A percentile compares a stretch with the other conserved stretches of the same genome.
Evolutionary conservation across 2,329 filamentous ascomycete species (phyloP).

Genomic region (Clonostachys chloroleuca): DNA sequence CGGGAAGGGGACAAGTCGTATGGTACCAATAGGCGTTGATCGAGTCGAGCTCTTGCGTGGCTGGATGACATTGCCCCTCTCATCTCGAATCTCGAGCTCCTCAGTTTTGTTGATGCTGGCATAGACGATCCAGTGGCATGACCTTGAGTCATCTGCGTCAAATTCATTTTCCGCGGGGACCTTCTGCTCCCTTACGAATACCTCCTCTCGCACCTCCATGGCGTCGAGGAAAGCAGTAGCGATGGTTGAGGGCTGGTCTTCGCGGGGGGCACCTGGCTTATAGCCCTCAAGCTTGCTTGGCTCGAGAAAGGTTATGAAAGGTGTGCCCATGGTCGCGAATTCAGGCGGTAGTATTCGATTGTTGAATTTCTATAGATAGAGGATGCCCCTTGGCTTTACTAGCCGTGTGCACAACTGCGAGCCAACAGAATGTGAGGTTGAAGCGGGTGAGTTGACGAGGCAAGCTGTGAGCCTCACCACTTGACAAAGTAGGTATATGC

Average conservation of each 20-base stretch:
- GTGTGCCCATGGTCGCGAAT: constrained; percentile 36
- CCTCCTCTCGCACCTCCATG: constrained; percentile 56
- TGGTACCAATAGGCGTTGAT: constrained; percentile 60
- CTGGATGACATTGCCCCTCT: constrained; percentile 29
- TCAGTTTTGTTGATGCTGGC: constrained; percentile 50
- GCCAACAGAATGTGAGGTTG: neutral
- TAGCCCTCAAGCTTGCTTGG: constrained; percentile 46
- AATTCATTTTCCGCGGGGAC: constrained; percentile 65
- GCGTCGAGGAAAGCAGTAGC: constrained; percentile 57
- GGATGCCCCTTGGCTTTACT: neutral
- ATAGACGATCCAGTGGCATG: constrained; percentile 88
- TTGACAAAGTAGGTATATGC: too few species aligned
- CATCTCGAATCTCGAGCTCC: constrained; percentile 36
- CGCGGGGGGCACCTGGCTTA: constrained; percentile 27
- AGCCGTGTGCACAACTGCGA: neutral
- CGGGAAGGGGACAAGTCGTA: constrained; percentile 79
- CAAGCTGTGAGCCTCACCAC: neutral
- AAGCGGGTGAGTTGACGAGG: neutral
- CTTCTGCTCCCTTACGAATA: constrained; percentile 58
- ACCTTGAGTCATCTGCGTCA: constrained; percentile 74
- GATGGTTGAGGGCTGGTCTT: constrained; percentile 38
- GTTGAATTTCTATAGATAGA: too few species aligned
- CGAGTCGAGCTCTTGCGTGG: constrained; percentile 38
- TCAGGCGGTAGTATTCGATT: neutral
- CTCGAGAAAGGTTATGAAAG: constrained; percentile 41